These are phyloP conservation scores for Fusarium coicis DNA, from an alignment of 2,329 filamentous ascomycete genomes.

Conservation along the genomic window DNA sequence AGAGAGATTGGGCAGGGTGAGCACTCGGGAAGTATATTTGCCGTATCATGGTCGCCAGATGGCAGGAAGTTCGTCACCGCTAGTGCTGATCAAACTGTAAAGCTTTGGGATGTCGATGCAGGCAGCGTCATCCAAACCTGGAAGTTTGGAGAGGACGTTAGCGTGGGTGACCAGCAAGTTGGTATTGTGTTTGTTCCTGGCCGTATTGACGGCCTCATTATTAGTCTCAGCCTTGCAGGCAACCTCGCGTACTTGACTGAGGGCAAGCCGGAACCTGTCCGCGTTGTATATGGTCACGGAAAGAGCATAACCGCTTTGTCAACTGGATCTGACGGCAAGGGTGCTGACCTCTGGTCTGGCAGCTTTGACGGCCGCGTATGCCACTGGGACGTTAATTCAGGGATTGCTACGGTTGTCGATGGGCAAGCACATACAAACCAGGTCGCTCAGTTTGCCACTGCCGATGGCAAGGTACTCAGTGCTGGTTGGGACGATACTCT, in stretches of 20 bases:
- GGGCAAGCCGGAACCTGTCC: constrained; percentile 74
- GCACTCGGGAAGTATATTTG: constrained; percentile 93
- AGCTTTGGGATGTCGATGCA: constrained; percentile 89
- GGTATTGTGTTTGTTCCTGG: constrained; percentile 91
- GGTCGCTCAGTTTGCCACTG: constrained; percentile 77
- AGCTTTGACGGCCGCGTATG: constrained; percentile 91
- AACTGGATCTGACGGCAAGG: constrained; percentile 59
- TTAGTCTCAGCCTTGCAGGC: constrained; percentile 88
- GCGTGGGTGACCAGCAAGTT: constrained; percentile 87
- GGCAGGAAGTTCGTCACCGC: constrained; percentile 89
- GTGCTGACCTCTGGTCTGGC: constrained; percentile 82
- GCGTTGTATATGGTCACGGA: constrained; percentile 85
- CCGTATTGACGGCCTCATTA: constrained; percentile 85
- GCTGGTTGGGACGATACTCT: constrained; percentile 96
- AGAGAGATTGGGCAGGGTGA: constrained; percentile 82
- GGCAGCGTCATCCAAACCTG: constrained; percentile 83
- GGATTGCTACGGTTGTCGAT: constrained; percentile 76
- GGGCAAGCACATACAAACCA: constrained; percentile 88
- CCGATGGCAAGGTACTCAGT: constrained; percentile 76
- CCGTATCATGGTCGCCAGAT: constrained; percentile 89
- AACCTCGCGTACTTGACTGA: constrained; percentile 89
- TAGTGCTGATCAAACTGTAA: constrained; percentile 93
- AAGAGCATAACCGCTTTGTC: constrained; percentile 85
- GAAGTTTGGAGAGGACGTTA: constrained; percentile 83
- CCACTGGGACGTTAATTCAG: constrained; percentile 81